Base-by-base conservation (phyloP, 345 rosid species). In the Angophora floribunda region DNA sequence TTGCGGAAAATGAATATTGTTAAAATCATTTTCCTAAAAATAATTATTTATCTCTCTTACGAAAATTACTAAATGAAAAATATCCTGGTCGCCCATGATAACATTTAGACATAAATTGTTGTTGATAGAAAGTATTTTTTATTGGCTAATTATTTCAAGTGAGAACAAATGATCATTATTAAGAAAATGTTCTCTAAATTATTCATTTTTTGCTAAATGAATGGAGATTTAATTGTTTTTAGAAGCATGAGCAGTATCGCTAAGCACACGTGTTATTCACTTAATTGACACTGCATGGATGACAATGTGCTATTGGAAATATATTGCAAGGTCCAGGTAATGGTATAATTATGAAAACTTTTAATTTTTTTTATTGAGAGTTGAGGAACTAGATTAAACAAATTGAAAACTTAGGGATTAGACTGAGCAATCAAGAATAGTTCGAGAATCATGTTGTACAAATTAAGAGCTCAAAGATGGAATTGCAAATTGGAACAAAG, bases 181-280 rank as follows among this genome's bases (percentile, higher is more conserved):
- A 22, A 2, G 6, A 55, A 55, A 55, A 55, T 55, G 4, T 22
- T 55, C 24, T 55, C 0, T 5, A 55, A 55, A 55, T 9, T 9
- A 55, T 55, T 55, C 24, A 55, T 22, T 22, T 4, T 55, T 22
- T 5, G 0, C 2, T 0, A 55, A 55, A 22, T 0, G 0, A 36
- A 17, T 6, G 2, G 14, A 70, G 21, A 13, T 13, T 70, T 36
- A 36, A 36, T 70, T 17, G 3, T 70, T 70, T 36, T 13, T 9
- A 36, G 6, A 17, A 70, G 47, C 82, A 70, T 1, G 4, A 17
- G 11, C 7, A 1, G 32, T 36, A 17, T 17, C 26, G 1, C 36
- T 32, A 21, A 2, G 41, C 80, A 36, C 80, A 17, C 11, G 7
- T 70, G 47, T 17, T 17, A 36, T 36, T 36, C 80, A 70, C 13